Evolutionary conservation across 2,329 filamentous ascomycete species (phyloP).

Genomic region (Colletotrichum orchidophilum): DNA sequence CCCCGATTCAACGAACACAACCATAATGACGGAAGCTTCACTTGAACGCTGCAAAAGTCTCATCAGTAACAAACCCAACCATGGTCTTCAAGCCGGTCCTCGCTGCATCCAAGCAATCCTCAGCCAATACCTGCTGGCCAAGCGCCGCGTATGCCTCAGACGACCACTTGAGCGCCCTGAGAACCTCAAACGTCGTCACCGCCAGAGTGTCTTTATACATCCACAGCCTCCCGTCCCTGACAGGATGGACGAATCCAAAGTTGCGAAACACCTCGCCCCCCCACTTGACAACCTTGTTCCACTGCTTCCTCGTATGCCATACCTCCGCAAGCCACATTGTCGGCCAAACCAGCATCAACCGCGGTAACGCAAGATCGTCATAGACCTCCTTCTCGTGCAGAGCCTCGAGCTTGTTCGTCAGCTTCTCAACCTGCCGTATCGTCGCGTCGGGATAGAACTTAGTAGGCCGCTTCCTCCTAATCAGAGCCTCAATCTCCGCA

Average conservation of each 20-base stretch:
- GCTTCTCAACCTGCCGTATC: slow-evolving; percentile 43
- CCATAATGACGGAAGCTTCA: background rate
- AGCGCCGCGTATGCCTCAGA: slow-evolving; percentile 42
- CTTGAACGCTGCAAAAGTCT: slow-evolving; percentile 25
- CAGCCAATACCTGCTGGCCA: slow-evolving; percentile 39
- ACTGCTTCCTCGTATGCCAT: slow-evolving; percentile 43
- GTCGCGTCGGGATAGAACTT: slow-evolving; percentile 42
- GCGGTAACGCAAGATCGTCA: slow-evolving; percentile 39
- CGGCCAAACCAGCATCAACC: slow-evolving; percentile 47
- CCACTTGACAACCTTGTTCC: slow-evolving; percentile 44
- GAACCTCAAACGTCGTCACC: slow-evolving; percentile 47
- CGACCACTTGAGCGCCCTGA: slow-evolving; percentile 42
- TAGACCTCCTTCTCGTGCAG: slow-evolving; percentile 45
- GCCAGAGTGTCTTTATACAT: slow-evolving; percentile 38
- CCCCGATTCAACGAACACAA: background rate
- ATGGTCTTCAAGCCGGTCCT: slow-evolving; percentile 43
- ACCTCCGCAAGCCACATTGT: slow-evolving; percentile 47
- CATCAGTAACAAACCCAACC: slow-evolving; percentile 44
- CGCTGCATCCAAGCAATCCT: slow-evolving; percentile 40
- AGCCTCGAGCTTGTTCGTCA: slow-evolving; percentile 43
- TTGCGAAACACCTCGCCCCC: slow-evolving; percentile 43
- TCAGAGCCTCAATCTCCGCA: slow-evolving; percentile 41
- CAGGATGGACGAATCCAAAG: slow-evolving; percentile 44
- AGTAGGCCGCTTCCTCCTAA: slow-evolving; percentile 36
- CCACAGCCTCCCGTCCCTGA: slow-evolving; percentile 37